These are phyloP conservation scores for Dalechampia spathulata DNA, from an alignment of 441 rosid species.

Conservation along the genomic window DNA sequence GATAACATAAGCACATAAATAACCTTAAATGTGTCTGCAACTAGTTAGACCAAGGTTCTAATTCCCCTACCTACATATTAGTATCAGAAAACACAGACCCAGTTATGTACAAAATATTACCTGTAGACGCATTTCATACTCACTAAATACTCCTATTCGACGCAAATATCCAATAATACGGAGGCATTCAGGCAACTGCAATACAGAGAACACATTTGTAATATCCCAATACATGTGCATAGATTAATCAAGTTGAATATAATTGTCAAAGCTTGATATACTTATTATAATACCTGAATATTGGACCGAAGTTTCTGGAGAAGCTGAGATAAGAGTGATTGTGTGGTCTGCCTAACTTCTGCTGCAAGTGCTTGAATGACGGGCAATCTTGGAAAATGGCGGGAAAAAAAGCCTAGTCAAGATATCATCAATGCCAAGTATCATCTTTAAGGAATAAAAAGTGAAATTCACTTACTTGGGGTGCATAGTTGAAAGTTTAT, in stretches of 20 bases:
- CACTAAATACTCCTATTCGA: slow-evolving; percentile 83
- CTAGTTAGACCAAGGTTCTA: background rate
- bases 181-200: slow-evolving; percentile 90
- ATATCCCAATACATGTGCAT: slow-evolving; percentile 4
- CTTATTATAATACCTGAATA: slow-evolving; percentile 54
- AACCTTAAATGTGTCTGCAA: slow-evolving; percentile 1
- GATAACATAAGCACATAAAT: too few species aligned
- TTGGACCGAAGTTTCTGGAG: slow-evolving; percentile 85
- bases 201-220: slow-evolving; percentile 15
- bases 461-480: slow-evolving; percentile 63
- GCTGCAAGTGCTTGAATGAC: slow-evolving; percentile 85
- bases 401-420: slow-evolving; percentile 10
- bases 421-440: slow-evolving; percentile 14
- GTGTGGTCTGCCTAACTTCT: slow-evolving; percentile 90
- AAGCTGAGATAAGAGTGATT: slow-evolving; percentile 91
- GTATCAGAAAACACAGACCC: slow-evolving; percentile 2
- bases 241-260: slow-evolving; percentile 12
- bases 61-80: background rate
- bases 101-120: slow-evolving; percentile 23
- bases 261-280: slow-evolving; percentile 13
- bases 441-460: slow-evolving; percentile 1
- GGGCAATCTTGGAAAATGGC: slow-evolving; percentile 46
- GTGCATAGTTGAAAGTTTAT: slow-evolving; percentile 88
- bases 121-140: slow-evolving; percentile 91
- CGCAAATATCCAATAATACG: slow-evolving; percentile 89